Percentiles rank a stretch among this genome's conserved stretches.
Conservation (phyloP, 2,329 filamentous ascomycete species). For the Gaeumannomyces sp. region DNA sequence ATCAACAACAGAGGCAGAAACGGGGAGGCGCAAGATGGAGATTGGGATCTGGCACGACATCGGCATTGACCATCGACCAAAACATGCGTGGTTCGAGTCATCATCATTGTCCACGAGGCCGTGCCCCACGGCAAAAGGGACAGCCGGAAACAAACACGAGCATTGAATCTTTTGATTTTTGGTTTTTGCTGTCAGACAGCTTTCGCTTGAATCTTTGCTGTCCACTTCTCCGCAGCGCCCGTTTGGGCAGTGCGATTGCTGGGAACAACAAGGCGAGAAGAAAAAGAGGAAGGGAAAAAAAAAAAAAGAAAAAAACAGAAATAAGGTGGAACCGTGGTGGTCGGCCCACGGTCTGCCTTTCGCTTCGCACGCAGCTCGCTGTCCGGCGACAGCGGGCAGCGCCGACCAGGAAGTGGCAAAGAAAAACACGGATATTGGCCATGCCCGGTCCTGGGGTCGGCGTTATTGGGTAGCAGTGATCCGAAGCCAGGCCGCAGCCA, state of each 20-base stretch:
- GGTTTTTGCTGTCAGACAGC: not conserved
- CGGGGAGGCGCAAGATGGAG: not conserved
- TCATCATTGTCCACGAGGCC: not conserved
- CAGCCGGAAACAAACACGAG: too few species aligned
- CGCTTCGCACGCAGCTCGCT: not conserved
- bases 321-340: too few species aligned
- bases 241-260: not conserved
- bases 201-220: too few species aligned
- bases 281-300: conserved; percentile 4
- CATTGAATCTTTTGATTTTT: not conserved
- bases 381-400: not conserved
- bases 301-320: not conserved
- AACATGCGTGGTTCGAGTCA: not conserved
- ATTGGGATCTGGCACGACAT: not conserved
- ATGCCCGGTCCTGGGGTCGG: not conserved
- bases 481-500: not conserved
- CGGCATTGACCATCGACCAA: not conserved
- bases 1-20: not conserved
- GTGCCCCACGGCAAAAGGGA: not conserved
- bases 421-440: not conserved
- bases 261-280: not conserved
- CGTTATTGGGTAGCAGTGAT: not conserved
- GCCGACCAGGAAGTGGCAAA: not conserved
- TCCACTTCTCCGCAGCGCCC: not conserved
- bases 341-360: too few species aligned